phyloP scores from a whole-genome alignment of 306 rosid species.

The Quercus suber region DNA sequence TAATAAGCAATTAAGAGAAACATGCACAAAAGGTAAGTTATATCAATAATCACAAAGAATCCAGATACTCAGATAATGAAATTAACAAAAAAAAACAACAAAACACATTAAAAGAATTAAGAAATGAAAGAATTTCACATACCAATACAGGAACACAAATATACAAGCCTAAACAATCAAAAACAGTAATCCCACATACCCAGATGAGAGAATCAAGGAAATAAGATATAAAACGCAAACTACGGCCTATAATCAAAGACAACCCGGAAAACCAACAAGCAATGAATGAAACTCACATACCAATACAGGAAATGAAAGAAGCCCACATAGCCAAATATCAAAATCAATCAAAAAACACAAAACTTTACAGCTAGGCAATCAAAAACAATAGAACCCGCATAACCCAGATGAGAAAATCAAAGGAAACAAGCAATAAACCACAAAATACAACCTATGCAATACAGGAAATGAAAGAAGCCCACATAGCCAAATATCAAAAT shows the following conservation, averaged over 20 bases:
- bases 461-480: background rate
- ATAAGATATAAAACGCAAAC: background rate
- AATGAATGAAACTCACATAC: too few relatives aligned
- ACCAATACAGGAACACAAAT: background rate
- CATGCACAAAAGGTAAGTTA: background rate
- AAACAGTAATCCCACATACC: background rate
- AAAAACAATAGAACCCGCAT: background rate
- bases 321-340: background rate
- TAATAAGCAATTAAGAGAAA: background rate
- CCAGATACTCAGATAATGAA: too few relatives aligned
- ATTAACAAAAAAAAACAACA: background rate
- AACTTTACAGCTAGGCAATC: too few relatives aligned
- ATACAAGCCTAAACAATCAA: background rate
- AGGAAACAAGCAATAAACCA: background rate
- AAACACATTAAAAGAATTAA: background rate
- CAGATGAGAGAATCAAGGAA: slow-evolving; percentile 8
- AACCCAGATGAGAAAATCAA: slow-evolving; percentile 14
- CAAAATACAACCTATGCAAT: background rate
- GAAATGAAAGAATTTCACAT: background rate
- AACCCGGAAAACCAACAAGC: background rate
- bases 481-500: background rate
- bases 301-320: too few relatives aligned
- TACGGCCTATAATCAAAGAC: background rate
- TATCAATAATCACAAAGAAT: too few relatives aligned
- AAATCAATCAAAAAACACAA: background rate